Base-by-base conservation (phyloP, 768 basidiomycete species). In the Pulveroboletus sp. region DNA sequence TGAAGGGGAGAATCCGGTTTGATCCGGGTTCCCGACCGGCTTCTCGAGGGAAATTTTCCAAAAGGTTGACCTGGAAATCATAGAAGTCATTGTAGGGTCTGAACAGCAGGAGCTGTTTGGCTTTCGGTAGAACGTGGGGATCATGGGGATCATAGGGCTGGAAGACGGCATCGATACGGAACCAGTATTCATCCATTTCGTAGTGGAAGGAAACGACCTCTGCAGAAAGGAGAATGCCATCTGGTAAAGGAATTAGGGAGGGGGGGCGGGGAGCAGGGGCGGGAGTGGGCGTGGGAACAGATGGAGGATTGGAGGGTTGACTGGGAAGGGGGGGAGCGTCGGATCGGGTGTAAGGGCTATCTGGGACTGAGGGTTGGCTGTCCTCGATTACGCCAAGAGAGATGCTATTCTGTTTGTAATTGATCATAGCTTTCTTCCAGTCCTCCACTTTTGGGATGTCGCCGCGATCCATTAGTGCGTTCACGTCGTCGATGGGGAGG, bases 41-140 rank as follows among this genome's bases (percentile, higher is more conserved):
- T 71, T 99, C 96, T 39, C 79, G 79, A 7, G 94, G 93, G 69
- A 94, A 97, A 0, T 79, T 76, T 40, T 93, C 81, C 54, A 98
- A 80, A 21, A 99, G 79, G 5, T 80, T 74, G 49, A 96, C 87
- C 64, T 99, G 96, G 69, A 97, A 97, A 61, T 94, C 90, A 71
- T 95, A 97, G 69, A 99, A 99, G 69, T 99, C 95, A 61, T 94
- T 89, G 76, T 99, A 99, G 24, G 90, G 84, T 44, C 96, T 82
- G 73, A 95, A 99, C 39, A 98, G 77, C 57, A 93, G 83, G 49
- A 98, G 82, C 31, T 86, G 82, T 57, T 81, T 85, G 11, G 88
- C 81, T 10, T 77, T 76, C 5, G 88, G 86, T 27, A 85, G 76
- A 14, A 68, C 60, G 27, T 67, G 70, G 47, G 79, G 77, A 40